Percentiles rank a stretch among this genome's conserved stretches.
Conservation (phyloP, 164 flowering plant genomes). For the Magnolia changhungtana region DNA sequence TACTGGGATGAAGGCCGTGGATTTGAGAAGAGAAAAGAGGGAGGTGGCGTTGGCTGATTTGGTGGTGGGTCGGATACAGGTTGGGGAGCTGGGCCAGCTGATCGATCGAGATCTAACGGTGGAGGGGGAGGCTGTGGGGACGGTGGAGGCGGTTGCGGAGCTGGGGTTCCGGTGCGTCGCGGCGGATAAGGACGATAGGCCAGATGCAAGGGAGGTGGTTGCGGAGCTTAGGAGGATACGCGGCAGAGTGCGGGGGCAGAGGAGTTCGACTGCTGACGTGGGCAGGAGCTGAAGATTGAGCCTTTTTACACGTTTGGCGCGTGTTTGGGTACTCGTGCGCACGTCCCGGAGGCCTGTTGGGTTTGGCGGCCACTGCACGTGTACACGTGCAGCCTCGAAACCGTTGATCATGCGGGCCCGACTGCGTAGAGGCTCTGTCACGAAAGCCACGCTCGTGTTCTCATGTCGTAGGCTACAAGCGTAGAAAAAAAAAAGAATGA, state of each 20-base stretch:
- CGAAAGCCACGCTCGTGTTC: no score
- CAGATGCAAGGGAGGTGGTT: conserved; percentile 72
- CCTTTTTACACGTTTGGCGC: no score
- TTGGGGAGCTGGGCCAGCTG: conserved; percentile 60
- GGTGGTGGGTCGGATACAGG: conserved; percentile 71
- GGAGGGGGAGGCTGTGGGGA: conserved; percentile 26
- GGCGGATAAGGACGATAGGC: conserved; percentile 86
- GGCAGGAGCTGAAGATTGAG: neutral
- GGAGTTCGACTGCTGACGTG: neutral
- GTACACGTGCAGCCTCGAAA: no score
- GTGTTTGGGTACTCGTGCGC: no score
- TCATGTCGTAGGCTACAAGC: no score
- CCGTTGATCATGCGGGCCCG: no score
- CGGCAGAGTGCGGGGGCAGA: neutral
- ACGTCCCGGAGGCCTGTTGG: no score
- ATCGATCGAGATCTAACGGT: conserved; percentile 55
- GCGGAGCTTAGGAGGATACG: conserved; percentile 62
- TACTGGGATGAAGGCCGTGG: conserved; percentile 83
- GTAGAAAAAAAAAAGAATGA: no score
- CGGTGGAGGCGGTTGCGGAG: conserved; percentile 53
- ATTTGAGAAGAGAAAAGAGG: conserved; percentile 56
- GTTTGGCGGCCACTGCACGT: no score
- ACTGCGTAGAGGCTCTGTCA: no score
- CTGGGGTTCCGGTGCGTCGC: conserved; percentile 86
- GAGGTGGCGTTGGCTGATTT: conserved; percentile 75